Evolutionary conservation across 495 filamentous ascomycete genomes (phyloP), one percentile per base, ranked within the genome.

Genomic region (Neohortaea acidophila): DNA sequence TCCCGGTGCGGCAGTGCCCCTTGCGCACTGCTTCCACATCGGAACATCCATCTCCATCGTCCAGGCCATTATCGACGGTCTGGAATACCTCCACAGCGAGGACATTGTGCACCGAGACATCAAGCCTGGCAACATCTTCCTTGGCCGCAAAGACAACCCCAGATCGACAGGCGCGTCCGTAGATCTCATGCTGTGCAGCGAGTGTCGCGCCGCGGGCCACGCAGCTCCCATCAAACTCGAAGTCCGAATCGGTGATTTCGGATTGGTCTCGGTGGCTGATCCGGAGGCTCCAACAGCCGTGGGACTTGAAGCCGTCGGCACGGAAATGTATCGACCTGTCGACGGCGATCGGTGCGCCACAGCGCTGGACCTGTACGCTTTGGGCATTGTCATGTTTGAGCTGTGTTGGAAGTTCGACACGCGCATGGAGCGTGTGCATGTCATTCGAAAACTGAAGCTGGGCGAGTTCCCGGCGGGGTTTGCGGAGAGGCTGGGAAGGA

Each of bases 71-170:
- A 22, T 64, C 21, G 43, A 53, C 11, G 58, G 57, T 24, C 44
- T 59, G 3, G 43, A 54, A n/a, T 61, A 61, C 38, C 57, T 61
- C 12, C 58, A 61, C 40, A 21, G 18, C 6, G 24, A 53, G 18
- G 39, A 42, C 21, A 55, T 67, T 32, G 51, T 65, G 10, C 65
- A 69, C 40, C 54, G 65, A 19, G 64, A 69, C 33, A 49, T 67
- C 33, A 69, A 69, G 37, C 65, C 64, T 0, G 50, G 42, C 0
- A 69, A 69, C 43, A 56, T 69, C 26, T 63, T 68, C 38, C 47
- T 69, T 4, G 51, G 58, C 23, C 57, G 28, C 38, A 30, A 18
- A 24, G 37, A 14, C 26, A 40, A 19, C 36, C 36, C 38, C 3
- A 25, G 35, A 27, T 9, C 18, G 12, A 36, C 32, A 5, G 12